A percentile compares a stretch with the other conserved stretches of the same genome.
Conservation (phyloP, 768 basidiomycete species). For the Agrocybe praecox region DNA sequence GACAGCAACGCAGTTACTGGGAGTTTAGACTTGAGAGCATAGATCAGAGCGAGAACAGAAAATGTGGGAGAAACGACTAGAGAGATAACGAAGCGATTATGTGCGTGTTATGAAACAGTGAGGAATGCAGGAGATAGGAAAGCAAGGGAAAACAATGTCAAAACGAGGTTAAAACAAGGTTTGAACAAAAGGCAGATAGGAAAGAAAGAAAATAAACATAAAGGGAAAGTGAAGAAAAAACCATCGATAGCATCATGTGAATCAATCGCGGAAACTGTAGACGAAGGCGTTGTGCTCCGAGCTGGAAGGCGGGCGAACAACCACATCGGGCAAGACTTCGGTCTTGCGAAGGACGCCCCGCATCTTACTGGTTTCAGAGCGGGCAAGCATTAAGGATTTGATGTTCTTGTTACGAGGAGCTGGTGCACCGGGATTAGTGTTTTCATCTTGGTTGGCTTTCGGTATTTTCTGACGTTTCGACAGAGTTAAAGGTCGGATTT, state of each 20-base stretch:
- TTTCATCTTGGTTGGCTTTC: conserved; percentile 35
- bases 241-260: conserved; percentile 16
- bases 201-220: conserved; percentile 13
- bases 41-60: conserved; percentile 12
- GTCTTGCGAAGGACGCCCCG: conserved; percentile 57
- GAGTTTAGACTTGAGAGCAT: conserved; percentile 15
- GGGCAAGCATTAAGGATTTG: conserved; percentile 60
- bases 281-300: conserved; percentile 44
- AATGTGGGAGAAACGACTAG: conserved; percentile 9
- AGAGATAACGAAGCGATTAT: conserved; percentile 15
- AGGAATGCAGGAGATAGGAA: conserved; percentile 7
- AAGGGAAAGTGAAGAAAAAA: conserved; percentile 2
- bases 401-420: conserved; percentile 42
- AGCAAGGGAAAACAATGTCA: conserved; percentile 9
- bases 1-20: conserved; percentile 21
- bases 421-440: conserved; percentile 36
- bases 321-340: conserved; percentile 61
- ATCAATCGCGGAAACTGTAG: conserved; percentile 46
- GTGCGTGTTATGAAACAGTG: conserved; percentile 11
- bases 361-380: conserved; percentile 66
- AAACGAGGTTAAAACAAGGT: conserved; percentile 8
- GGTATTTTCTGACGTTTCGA: conserved; percentile 55
- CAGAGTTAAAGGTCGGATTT: conserved; percentile 58
- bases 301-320: conserved; percentile 62
- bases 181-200: not conserved